Evolutionary conservation across 2,329 filamentous ascomycete genomes (phyloP).

Genomic region (Aphanocladium album): DNA sequence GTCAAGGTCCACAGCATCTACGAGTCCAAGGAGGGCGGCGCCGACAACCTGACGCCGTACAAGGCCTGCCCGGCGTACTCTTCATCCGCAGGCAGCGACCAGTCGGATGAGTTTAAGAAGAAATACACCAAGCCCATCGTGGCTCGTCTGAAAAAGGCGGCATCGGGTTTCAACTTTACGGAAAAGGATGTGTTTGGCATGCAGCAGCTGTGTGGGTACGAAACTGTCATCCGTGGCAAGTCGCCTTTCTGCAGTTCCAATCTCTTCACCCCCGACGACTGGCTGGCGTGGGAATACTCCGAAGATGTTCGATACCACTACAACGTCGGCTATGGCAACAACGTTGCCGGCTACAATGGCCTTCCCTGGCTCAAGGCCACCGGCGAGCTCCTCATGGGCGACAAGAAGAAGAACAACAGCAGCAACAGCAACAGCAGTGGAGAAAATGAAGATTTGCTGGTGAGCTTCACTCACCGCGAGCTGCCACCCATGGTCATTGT

Average conservation of each 20-base stretch:
- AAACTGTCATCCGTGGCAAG: conserved; percentile 57
- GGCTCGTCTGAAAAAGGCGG: conserved; percentile 48
- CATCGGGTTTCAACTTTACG: conserved; percentile 58
- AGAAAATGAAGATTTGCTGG: conserved; percentile 53
- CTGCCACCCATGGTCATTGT: conserved; percentile 62
- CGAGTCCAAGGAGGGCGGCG: conserved; percentile 53
- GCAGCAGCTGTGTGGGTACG: conserved; percentile 62
- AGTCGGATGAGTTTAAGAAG: conserved; percentile 45
- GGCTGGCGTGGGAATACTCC: conserved; percentile 62
- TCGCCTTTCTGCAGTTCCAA: conserved; percentile 57
- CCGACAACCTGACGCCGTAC: conserved; percentile 59
- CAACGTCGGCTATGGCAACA: conserved; percentile 60
- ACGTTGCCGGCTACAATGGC: conserved; percentile 52
- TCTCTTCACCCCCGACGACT: conserved; percentile 56
- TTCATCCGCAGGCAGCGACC: conserved; percentile 49
- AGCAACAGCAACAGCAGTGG: neutral
- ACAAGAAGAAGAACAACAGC: conserved; percentile 18
- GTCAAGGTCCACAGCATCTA: conserved; percentile 52
- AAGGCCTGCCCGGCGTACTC: conserved; percentile 60
- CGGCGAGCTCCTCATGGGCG: conserved; percentile 40
- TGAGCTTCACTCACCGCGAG: conserved; percentile 66
- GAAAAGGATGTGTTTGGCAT: conserved; percentile 58
- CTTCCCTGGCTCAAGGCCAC: conserved; percentile 64
- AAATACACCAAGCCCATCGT: conserved; percentile 57
- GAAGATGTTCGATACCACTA: conserved; percentile 61